A percentile compares a stretch with the other conserved stretches of the same genome.
Evolutionary conservation across 306 rosid species (phyloP).

Genomic region (Pterocarpus macrocarpus): DNA sequence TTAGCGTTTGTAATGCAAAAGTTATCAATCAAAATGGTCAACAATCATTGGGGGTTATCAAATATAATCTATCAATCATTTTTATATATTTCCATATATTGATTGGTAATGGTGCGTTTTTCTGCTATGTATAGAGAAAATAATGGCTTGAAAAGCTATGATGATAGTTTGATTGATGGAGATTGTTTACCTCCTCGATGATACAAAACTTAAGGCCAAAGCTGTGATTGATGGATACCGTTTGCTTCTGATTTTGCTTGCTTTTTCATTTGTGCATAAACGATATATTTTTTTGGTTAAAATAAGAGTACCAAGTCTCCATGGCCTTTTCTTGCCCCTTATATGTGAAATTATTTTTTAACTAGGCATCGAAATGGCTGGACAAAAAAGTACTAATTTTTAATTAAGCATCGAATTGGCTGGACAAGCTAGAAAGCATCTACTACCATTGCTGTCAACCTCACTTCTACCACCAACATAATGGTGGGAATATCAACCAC

Average conservation of each 20-base stretch:
- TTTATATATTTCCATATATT: background rate
- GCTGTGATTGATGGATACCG: background rate
- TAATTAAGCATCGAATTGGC: background rate
- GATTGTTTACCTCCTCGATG: background rate
- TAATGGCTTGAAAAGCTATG: background rate
- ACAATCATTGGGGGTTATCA: background rate
- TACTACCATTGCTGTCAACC: slow-evolving; percentile 30
- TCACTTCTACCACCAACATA: slow-evolving; percentile 10
- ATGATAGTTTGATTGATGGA: background rate
- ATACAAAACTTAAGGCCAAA: background rate
- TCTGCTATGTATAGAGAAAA: background rate
- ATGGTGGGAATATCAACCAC: slow-evolving; percentile 39
- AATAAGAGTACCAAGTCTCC: too few relatives aligned
- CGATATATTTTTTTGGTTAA: too few relatives aligned
- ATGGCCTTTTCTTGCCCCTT: too few relatives aligned
- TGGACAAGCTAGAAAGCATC: slow-evolving; percentile 34
- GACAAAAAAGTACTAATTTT: background rate
- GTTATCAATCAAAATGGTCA: background rate
- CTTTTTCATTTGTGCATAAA: background rate
- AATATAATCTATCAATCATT: background rate
- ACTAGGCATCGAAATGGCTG: background rate
- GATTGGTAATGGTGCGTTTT: background rate
- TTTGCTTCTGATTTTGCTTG: background rate
- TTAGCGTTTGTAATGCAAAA: background rate
- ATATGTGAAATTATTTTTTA: too few relatives aligned